These are phyloP conservation scores for Alternaria atra DNA, from an alignment of 2,329 filamentous ascomycete species.

Conservation along the genomic window DNA sequence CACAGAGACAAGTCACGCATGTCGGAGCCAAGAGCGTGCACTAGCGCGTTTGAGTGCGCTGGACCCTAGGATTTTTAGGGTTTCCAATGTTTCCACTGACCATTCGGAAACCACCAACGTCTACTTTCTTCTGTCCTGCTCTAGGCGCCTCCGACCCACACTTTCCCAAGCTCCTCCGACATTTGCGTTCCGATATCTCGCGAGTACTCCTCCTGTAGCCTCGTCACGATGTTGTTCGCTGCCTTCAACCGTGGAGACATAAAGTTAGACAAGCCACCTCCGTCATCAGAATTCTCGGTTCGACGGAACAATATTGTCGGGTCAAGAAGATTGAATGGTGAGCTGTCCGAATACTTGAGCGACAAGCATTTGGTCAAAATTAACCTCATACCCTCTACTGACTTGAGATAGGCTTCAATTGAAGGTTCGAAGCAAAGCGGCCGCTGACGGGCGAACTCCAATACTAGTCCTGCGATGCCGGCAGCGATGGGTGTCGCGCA, in stretches of 20 bases:
- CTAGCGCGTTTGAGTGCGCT: background rate
- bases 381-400: background rate
- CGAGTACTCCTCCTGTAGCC: background rate
- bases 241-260: background rate
- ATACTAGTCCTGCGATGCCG: slow-evolving; percentile 18
- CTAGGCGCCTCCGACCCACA: background rate
- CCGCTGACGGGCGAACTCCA: slow-evolving; percentile 21
- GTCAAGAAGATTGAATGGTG: background rate
- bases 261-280: background rate
- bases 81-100: background rate
- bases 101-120: background rate
- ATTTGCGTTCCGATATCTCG: background rate
- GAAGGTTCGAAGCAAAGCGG: background rate
- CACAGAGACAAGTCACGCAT: background rate
- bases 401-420: background rate
- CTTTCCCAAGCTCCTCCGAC: background rate
- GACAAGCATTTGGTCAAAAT: background rate
- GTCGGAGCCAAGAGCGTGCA: background rate
- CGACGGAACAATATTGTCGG: background rate
- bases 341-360: background rate
- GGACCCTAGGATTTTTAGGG: background rate
- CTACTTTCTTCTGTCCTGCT: background rate
- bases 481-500: slow-evolving; percentile 22
- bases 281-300: background rate
- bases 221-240: background rate